These are phyloP conservation scores for Boletus sp. DNA, from an alignment of 768 basidiomycete genomes.

Conservation along the genomic window DNA sequence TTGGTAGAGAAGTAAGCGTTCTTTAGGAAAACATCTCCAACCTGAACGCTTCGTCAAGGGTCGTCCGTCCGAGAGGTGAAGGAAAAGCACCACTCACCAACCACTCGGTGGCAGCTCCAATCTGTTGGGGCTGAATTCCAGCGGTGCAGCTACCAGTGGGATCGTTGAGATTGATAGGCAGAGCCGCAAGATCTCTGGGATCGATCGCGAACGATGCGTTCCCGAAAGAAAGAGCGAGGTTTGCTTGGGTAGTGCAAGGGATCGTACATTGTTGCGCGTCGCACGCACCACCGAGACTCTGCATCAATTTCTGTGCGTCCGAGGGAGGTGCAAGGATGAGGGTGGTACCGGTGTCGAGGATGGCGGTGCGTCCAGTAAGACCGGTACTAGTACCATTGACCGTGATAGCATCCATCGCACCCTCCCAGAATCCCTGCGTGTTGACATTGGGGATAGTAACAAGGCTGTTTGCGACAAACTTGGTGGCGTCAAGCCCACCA, in stretches of 20 bases:
- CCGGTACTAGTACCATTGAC: conserved; percentile 55
- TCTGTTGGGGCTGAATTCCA: conserved; percentile 62
- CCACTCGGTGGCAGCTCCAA: conserved; percentile 64
- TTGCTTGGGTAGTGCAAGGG: conserved; percentile 59
- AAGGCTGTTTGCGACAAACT: conserved; percentile 62
- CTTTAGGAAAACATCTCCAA: conserved; percentile 77
- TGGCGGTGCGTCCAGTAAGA: conserved; percentile 64
- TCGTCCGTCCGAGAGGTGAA: not conserved
- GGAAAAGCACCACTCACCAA: conserved; percentile 46
- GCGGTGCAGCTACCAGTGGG: conserved; percentile 64
- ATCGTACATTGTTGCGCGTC: conserved; percentile 55
- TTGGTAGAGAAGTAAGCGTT: conserved; percentile 73
- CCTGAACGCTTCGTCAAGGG: conserved; percentile 17
- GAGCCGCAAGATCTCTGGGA: conserved; percentile 61
- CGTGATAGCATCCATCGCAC: conserved; percentile 52
- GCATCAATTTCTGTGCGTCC: conserved; percentile 58
- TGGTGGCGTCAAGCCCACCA: conserved; percentile 68
- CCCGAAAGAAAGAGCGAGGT: conserved; percentile 58
- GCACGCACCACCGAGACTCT: conserved; percentile 54
- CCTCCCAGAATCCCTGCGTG: conserved; percentile 79
- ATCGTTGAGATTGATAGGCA: conserved; percentile 49
- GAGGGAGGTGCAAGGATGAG: conserved; percentile 39
- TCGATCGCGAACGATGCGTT: conserved; percentile 59
- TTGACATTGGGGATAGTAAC: conserved; percentile 64
- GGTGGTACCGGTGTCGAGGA: conserved; percentile 55